A percentile compares a stretch with the other conserved stretches of the same genome.
These are phyloP conservation scores for Epichloe elymi DNA, from an alignment of 2,329 filamentous ascomycete species.

Conservation along the genomic window DNA sequence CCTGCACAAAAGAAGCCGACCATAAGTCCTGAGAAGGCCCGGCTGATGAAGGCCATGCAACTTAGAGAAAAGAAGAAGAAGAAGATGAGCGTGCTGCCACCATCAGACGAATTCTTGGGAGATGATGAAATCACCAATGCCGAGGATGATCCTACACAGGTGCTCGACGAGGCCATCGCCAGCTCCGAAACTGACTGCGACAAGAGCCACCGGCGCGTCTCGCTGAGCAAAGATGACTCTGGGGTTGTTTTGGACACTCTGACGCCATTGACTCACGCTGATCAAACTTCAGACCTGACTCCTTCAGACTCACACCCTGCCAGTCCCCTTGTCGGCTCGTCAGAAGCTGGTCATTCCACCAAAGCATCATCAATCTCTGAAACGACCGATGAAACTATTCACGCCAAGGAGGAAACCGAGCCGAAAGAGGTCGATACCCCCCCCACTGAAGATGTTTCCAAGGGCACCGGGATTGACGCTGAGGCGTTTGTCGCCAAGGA, in stretches of 20 bases:
- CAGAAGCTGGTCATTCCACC: constrained; percentile 45
- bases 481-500: neutral
- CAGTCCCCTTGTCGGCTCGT: constrained; percentile 39
- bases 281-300: constrained; percentile 33
- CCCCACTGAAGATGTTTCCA: neutral
- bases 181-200: constrained; percentile 13
- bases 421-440: constrained; percentile 5
- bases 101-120: neutral
- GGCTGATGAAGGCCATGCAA: constrained; percentile 89
- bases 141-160: constrained; percentile 3
- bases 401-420: constrained; percentile 19
- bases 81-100: constrained; percentile 16
- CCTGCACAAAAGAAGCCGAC: constrained; percentile 31
- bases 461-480: neutral
- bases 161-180: constrained; percentile 12
- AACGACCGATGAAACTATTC: constrained; percentile 46
- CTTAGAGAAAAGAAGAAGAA: constrained; percentile 75
- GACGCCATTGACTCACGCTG: constrained; percentile 28
- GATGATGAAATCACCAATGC: constrained; percentile 8
- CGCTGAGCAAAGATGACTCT: constrained; percentile 38
- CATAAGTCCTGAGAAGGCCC: constrained; percentile 78
- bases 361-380: constrained; percentile 52
- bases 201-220: constrained; percentile 19
- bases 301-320: constrained; percentile 44
- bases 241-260: constrained; percentile 36